Base-by-base conservation (phyloP, 305 asterid species). In the Lippia alba region DNA sequence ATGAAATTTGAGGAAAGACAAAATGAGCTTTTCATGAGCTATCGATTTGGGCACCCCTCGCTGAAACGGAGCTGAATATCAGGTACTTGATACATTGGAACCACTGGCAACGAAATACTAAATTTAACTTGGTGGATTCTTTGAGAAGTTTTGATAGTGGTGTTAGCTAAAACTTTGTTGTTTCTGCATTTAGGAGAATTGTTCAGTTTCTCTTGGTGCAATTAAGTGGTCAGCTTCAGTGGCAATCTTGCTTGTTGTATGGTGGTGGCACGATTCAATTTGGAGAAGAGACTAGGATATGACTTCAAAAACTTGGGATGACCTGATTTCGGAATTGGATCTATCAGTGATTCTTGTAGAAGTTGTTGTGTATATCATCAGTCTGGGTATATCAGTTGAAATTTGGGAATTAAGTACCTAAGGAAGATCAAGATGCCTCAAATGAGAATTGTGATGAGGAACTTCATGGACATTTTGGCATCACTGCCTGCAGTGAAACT, bases 391-490 rank as follows among this genome's bases (percentile, higher is more conserved):
- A 41, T 66, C 64, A 39, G 65, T 56, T 24, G 74, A 70, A 61
- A 12, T 49, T 50, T 55, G 74, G 30, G 55, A 60, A 18, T 55
- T 61, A 14, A 54, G 49, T 65, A 68, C 55, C 44, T 41, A 51
- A 61, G 67, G 56, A 5, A 11, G 70, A 36, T 8, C 80, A 74
- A 83, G 79, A 94, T 94, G 99, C 97, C 97, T 77, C 96, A 91
- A 73, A 95, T 94, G 75, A 91, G 79, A 79, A 85, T 94, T 55
- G 97, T 94, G 5, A 96, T 97, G 7, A 90, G 84, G 75, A 94
- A 94, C 73, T 94, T 94, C 75, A 89, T 91, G 99, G 99, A 94
- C 80, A 94, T 94, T 97, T 97, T 89, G 87, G 96, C 97, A 62
- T 94, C 97, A 49, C 72, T 94, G 86, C 97, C 99, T 39, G 88